phyloP scores from a whole-genome alignment of 1,284 basidiomycete species.

The Abortiporus biennis region DNA sequence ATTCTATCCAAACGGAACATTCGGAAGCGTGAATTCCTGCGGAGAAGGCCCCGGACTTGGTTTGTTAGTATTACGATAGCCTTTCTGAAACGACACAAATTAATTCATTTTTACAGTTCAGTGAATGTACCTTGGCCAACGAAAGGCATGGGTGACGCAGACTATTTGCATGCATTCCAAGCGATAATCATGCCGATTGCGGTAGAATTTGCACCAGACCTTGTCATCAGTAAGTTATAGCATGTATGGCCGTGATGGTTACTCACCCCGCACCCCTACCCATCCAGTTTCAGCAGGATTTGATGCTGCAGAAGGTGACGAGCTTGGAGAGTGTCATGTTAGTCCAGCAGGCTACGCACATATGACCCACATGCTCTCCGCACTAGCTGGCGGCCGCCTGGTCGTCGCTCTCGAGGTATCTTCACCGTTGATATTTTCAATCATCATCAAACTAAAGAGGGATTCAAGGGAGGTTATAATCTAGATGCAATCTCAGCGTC shows the following conservation, averaged over 20 bases:
- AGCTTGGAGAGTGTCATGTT: constrained; percentile 87
- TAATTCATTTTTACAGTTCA: constrained; percentile 51
- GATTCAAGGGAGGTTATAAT: constrained; percentile 89
- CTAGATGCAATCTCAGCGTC: constrained; percentile 86
- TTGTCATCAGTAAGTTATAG: constrained; percentile 80
- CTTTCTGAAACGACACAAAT: constrained; percentile 11
- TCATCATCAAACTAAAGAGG: constrained; percentile 2
- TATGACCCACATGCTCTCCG: constrained; percentile 95
- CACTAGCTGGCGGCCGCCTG: constrained; percentile 84
- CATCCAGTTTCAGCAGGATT: constrained; percentile 91
- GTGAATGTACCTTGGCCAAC: constrained; percentile 97
- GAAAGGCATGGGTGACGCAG: constrained; percentile 86
- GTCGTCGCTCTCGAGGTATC: constrained; percentile 91
- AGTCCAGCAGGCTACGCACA: constrained; percentile 95
- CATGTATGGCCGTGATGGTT: background rate
- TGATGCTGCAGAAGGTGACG: constrained; percentile 92
- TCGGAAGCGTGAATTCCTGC: constrained; percentile 81
- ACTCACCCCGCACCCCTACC: background rate
- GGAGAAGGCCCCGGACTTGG: constrained; percentile 83
- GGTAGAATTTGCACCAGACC: constrained; percentile 91
- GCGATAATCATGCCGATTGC: constrained; percentile 96
- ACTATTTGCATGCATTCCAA: constrained; percentile 97
- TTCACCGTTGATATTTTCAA: background rate
- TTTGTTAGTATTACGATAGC: constrained; percentile 37
- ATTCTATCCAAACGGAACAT: constrained; percentile 92